Base-by-base conservation (phyloP, 129 eudicot species). In the Saussurea involucrata region DNA sequence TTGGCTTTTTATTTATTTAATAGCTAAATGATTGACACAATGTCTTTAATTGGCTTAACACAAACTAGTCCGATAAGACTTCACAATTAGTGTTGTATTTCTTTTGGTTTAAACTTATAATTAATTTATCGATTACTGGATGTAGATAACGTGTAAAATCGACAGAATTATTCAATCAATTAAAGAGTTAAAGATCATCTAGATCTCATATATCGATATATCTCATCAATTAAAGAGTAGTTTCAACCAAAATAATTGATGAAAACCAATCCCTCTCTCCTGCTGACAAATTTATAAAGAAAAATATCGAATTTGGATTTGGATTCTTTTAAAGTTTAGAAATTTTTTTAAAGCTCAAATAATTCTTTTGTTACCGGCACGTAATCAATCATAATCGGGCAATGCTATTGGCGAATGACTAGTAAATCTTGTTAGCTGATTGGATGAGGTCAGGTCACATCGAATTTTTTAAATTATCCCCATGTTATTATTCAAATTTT, bases 21-120 rank as follows among this genome's bases (percentile, higher is more conserved):
- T 27, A 29, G 5, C 11, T 13, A 28, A 24, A 71, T 71, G 24
- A 71, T 71, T 49, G 36, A 70, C 61, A 24, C 75, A 22, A 42
- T 18, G 44, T 24, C 63, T 42, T 24, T 70, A 22, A 42, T 70
- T 70, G 63, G 63, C 63, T 70, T 70, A 71, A 71, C 75, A 71
- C 29, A 72, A 46, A 7, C 42, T 25, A 72, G 65, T 27, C 49
- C 40, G 76, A 72, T n/a, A 72, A 3, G 76, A 72, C 76, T 1
- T 72, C 65, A 53, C 31, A 27, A 72, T 17, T 46, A 12, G 27
- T 25, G 17, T 66, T n/a, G 46, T 36, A 22, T 22, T 34, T 15
- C 18, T 46, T 46, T 17, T 24, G 4, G 17, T 25, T 25, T 71
- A 42, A 42, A 13, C 24, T 7, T 58, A 58, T 4, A 58, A 58